phyloP scores from a whole-genome alignment of 768 basidiomycete species.

The Kwoniella sp. region DNA sequence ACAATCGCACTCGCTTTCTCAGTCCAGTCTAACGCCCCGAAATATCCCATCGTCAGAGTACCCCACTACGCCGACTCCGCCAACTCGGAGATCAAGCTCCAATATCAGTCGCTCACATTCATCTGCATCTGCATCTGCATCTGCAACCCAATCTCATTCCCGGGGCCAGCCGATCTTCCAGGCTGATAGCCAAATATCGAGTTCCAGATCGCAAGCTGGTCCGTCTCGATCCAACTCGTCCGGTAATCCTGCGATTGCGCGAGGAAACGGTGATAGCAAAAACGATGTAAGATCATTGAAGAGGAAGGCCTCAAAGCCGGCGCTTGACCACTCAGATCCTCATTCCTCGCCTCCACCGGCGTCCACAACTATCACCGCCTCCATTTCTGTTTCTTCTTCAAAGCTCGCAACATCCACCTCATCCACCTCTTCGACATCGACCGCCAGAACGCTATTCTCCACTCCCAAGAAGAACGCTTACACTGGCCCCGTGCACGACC shows the following conservation, averaged over 20 bases:
- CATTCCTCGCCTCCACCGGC: conserved; percentile 9
- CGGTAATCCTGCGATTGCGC: neutral
- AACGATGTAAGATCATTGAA: conserved; percentile 17
- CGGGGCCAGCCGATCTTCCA: too few species aligned
- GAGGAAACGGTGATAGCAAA: neutral
- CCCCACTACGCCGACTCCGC: conserved; percentile 47
- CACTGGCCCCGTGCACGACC: conserved; percentile 43
- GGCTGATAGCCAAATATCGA: neutral
- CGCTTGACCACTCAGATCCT: conserved; percentile 6
- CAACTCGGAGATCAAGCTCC: conserved; percentile 28
- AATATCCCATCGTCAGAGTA: conserved; percentile 28
- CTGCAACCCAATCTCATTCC: neutral
- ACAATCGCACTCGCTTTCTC: neutral
- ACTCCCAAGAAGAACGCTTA: conserved; percentile 42
- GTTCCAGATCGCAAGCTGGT: conserved; percentile 9
- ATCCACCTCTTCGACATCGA: conserved; percentile 12
- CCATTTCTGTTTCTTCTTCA: conserved; percentile 4
- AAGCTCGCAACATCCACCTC: neutral
- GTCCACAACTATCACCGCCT: neutral
- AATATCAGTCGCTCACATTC: neutral
- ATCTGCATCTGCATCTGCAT: neutral
- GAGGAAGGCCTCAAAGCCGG: conserved; percentile 37
- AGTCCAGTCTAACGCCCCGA: conserved; percentile 29
- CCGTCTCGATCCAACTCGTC: conserved; percentile 10
- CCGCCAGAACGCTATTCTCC: conserved; percentile 18